These are phyloP conservation scores for Eucalyptus pauciflora DNA, from an alignment of 345 rosid species.

Conservation along the genomic window DNA sequence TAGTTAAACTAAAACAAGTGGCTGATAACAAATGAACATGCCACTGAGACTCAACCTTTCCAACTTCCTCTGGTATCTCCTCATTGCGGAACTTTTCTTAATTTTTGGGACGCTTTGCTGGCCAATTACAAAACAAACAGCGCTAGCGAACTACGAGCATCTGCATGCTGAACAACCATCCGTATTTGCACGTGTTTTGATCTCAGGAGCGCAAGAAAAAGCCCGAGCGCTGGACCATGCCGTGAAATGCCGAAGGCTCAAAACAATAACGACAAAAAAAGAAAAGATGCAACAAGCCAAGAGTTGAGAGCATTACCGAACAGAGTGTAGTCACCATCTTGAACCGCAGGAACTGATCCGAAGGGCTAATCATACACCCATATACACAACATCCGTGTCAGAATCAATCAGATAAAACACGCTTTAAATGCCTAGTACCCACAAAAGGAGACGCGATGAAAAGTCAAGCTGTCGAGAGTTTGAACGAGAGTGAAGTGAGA, in stretches of 20 bases:
- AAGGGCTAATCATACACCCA: conserved; percentile 38
- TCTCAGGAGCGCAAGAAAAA: neutral
- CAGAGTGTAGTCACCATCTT: conserved; percentile 58
- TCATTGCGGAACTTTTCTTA: neutral
- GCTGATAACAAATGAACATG: neutral
- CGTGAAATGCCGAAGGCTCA: too few species aligned
- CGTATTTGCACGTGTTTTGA: neutral
- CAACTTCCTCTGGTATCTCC: neutral
- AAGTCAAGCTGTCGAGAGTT: neutral
- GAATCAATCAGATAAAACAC: neutral
- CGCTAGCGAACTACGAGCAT: neutral
- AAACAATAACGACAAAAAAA: neutral
- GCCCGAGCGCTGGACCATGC: too few species aligned
- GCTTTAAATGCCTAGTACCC: neutral
- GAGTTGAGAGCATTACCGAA: conserved; percentile 21
- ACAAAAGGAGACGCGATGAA: neutral
- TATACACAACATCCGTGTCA: neutral
- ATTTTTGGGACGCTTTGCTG: neutral
- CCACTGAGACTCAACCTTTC: neutral
- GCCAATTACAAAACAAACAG: neutral
- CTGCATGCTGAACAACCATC: neutral
- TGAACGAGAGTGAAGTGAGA: neutral
- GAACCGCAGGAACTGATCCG: conserved; percentile 49
- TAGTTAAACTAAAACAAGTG: neutral
- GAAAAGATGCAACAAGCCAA: neutral